Evolutionary conservation across 352 stramenopile species (phyloP), one percentile per base, ranked within the genome.

Genomic region (Globisporangium orthogonon): DNA sequence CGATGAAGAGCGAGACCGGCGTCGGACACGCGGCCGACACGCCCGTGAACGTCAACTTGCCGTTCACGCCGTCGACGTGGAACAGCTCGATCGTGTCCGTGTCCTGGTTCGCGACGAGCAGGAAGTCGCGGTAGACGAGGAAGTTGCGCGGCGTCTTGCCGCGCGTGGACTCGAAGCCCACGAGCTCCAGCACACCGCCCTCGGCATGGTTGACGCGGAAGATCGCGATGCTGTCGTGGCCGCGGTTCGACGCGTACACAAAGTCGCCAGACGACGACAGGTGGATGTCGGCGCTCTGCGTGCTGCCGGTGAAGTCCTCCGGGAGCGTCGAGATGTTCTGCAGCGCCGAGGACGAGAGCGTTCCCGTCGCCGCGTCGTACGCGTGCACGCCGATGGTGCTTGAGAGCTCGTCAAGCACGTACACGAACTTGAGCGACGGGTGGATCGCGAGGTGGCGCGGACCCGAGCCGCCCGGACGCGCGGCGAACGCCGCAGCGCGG

Each of bases 381-480:
- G 75, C 11, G 59, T 90, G 67, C 29, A 92, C 82, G 18, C 74
- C 65, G n/a, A 94, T 61, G 0, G 67, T 76, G 61, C 74, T 92
- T 14, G 72, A 68, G 15, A 94, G 69, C 55, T 94, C 85, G 45
- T 77, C 68, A 18, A 88, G 62, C 15, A 94, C 76, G 62, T 91
- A 94, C 31, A 62, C 80, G 5, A 89, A 62, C 5, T 71, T 55
- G 11, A 77, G 60, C 18, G 66, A 65, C 30, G 68, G 37, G 29
- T 86, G 83, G n/a, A 94, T 62, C n/a, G 74, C 80, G 17, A 94
- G 68, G 68, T 94, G 84, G n/a, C 82, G 80, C 2, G 84, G 84
- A 0, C 84, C 84, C 9, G 69, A 77, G 39, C 75, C 84, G 2
- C 73, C 50, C 1, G 75, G 70, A 37, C 76, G 61, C 33, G 63